These are phyloP conservation scores for Barnettozyma californica DNA, from an alignment of 805 yeast species.

Conservation along the genomic window DNA sequence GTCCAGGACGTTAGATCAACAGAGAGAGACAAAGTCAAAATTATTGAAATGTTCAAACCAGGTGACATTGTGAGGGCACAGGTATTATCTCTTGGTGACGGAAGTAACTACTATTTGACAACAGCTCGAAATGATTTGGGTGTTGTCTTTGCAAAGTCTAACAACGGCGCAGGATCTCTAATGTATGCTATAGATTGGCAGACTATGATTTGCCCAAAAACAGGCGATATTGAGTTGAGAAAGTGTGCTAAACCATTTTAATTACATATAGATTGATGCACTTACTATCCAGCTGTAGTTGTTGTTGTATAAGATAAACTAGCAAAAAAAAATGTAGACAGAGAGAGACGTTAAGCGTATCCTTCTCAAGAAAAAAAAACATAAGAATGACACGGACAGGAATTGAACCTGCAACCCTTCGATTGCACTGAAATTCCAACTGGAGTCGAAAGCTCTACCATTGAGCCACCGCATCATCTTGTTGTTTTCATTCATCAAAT, in stretches of 20 bases:
- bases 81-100: conserved; percentile 86
- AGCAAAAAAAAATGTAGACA: too few species aligned
- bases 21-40: conserved; percentile 80
- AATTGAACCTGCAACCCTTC: conserved; percentile 85
- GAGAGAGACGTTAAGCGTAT: too few species aligned
- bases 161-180: conserved; percentile 61
- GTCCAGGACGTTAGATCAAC: conserved; percentile 87
- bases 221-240: conserved; percentile 72
- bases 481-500: too few species aligned
- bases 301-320: too few species aligned
- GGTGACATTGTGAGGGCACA: conserved; percentile 89
- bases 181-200: conserved; percentile 96
- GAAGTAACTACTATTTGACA: conserved; percentile 79
- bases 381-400: conserved; percentile 69
- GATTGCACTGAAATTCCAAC: conserved; percentile 45
- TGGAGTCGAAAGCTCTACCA: conserved; percentile 79
- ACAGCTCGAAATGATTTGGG: conserved; percentile 92
- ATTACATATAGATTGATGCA: too few species aligned
- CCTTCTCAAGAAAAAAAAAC: conserved; percentile 26
- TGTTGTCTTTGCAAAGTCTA: conserved; percentile 78
- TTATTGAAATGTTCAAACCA: conserved; percentile 76
- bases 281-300: too few species aligned
- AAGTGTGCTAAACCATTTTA: conserved; percentile 89
- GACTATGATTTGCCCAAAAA: conserved; percentile 74
- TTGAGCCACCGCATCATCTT: conserved; percentile 67